A percentile compares a stretch with the other conserved stretches of the same genome.
Evolutionary conservation across 2,329 filamentous ascomycete genomes (phyloP).

Genomic region (Lasiodiplodia hormozganensis): DNA sequence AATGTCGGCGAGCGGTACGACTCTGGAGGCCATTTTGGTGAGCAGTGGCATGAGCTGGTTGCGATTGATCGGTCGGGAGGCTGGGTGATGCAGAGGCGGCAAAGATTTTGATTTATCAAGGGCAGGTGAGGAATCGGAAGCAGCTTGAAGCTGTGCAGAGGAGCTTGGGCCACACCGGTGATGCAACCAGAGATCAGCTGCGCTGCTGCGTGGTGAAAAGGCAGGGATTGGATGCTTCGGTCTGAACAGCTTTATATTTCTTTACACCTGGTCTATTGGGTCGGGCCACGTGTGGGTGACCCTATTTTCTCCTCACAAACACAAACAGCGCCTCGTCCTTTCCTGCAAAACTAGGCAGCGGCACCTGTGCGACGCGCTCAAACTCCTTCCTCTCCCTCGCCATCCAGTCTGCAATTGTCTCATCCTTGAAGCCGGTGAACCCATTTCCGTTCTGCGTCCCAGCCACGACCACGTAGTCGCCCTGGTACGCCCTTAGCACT

Average conservation of each 20-base stretch:
- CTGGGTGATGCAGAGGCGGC: not conserved
- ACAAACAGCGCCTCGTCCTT: constrained; percentile 79
- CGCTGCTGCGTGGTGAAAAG: not conserved
- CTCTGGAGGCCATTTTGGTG: constrained; percentile 15
- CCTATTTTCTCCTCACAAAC: constrained; percentile 53
- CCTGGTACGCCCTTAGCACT: constrained; percentile 66
- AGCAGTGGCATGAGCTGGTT: constrained; percentile 1
- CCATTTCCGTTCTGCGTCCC: constrained; percentile 78
- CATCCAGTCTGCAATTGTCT: constrained; percentile 73
- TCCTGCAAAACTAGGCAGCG: constrained; percentile 75
- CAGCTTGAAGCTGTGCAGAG: not conserved
- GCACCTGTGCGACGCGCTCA: constrained; percentile 67
- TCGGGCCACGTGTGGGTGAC: not conserved
- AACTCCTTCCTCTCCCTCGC: constrained; percentile 63
- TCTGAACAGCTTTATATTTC: too few species aligned
- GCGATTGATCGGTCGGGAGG: not conserved
- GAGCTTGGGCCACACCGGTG: constrained; percentile 21
- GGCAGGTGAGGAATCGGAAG: not conserved
- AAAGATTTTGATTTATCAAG: not conserved
- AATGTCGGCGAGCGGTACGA: constrained; percentile 61
- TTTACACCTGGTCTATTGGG: not conserved
- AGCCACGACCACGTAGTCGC: constrained; percentile 71
- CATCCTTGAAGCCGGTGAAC: constrained; percentile 71
- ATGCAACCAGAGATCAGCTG: not conserved
- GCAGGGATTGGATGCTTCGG: not conserved